Evolutionary conservation across 106 monocot species (phyloP).

Genomic region (Vanilla planifolia): DNA sequence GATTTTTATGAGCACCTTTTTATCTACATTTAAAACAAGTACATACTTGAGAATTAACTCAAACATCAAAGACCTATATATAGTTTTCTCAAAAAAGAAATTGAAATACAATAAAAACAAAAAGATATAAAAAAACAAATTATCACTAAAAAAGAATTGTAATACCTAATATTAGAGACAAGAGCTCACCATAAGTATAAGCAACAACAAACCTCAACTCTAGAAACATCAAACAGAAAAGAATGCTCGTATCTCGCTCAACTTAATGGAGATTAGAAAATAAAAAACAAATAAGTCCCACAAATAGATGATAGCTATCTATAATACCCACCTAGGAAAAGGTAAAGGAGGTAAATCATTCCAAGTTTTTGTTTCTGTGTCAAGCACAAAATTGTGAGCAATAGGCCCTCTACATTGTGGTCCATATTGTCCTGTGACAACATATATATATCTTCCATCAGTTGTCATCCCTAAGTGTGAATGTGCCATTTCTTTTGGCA

Average conservation of each 20-base stretch:
- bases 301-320: background rate
- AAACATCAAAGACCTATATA: too few species aligned
- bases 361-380: conserved; percentile 69
- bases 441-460: conserved; percentile 87
- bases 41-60: too few species aligned
- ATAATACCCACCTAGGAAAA: conserved; percentile 57
- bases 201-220: too few species aligned
- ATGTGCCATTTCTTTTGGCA: conserved; percentile 98
- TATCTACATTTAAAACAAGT: too few species aligned
- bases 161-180: too few species aligned
- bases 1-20: too few species aligned
- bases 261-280: background rate
- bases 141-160: too few species aligned
- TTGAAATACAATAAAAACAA: too few species aligned
- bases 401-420: conserved; percentile 92
- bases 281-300: background rate
- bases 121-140: too few species aligned
- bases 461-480: conserved; percentile 94
- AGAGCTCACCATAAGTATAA: too few species aligned
- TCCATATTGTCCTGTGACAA: conserved; percentile 88
- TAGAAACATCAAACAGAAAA: background rate
- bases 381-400: conserved; percentile 73
- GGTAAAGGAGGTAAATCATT: conserved; percentile 72
- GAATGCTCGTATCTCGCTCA: background rate
- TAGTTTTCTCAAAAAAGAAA: too few species aligned